Base-by-base conservation (phyloP, 371 early-diverging fungal species). In the Mucor racemosus region DNA sequence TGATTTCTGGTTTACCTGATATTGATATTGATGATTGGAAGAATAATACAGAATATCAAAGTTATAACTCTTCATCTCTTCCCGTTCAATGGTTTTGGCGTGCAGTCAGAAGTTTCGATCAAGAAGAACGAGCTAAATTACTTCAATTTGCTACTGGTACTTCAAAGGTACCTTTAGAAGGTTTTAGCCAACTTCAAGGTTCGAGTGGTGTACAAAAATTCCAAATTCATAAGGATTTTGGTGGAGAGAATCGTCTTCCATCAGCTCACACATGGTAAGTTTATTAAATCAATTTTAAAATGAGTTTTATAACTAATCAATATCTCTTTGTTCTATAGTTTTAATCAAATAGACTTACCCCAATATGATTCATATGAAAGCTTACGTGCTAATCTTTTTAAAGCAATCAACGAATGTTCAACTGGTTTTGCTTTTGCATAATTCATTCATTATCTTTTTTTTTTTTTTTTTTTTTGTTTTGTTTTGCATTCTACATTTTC, bases 1-100 rank as follows among this genome's bases (percentile, higher is more conserved):
- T 99, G 67, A 99, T 99, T 73, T 96, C 97, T 41, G 99, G 99
- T 54, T 78, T 99, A 76, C 96, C 98, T 1, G 99, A 99, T 68
- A 96, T 99, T 66, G 99, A 99, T 77, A 88, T 99, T 58, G 99
- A 99, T 71, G 99, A 99, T 77, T 99, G 99, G 99, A 95, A 93
- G 76, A 97, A 97, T 80, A 94, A 97, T 80, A 96, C 99, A 3
- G 96, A 92, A 65, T 99, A 99, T 76, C 90, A 93, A 70, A 90
- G 95, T 58, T 99, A 97, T 79, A 88, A 90, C n/a, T 69, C 86
- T 8, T 80, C 91, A 21, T 92, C 94, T 19, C 93, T 94, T 33
- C 97, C 96, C 72, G 91, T 99, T 59, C 95, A 97, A 78, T 97
- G 98, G 98, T 99, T 99, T 86, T 99, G 99, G 99, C 86, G 98